These are phyloP conservation scores for Heterobasidion occidentale DNA, from an alignment of 1,284 basidiomycete species.

Conservation along the genomic window DNA sequence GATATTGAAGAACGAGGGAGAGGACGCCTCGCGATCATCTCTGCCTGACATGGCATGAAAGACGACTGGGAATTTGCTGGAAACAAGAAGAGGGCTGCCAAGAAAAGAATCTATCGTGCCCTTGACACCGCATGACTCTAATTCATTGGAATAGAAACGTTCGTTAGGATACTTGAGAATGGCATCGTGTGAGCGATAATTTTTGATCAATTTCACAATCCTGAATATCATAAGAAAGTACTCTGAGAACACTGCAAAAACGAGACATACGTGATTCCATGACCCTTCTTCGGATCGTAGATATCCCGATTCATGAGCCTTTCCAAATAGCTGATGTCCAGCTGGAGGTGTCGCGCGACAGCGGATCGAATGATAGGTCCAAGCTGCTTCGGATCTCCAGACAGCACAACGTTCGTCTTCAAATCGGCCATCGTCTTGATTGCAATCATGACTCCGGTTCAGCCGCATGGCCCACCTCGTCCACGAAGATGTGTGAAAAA, in stretches of 20 bases:
- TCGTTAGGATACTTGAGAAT: constrained; percentile 53
- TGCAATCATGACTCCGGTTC: constrained; percentile 51
- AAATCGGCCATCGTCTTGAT: constrained; percentile 37
- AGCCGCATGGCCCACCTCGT: constrained; percentile 58
- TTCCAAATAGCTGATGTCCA: constrained; percentile 41
- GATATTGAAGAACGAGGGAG: constrained; percentile 62
- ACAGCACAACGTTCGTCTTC: constrained; percentile 38
- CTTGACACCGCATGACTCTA: constrained; percentile 35
- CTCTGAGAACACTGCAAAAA: neutral
- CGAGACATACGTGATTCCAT: constrained; percentile 28
- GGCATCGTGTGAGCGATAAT: constrained; percentile 49
- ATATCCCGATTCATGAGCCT: constrained; percentile 40
- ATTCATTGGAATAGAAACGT: constrained; percentile 46
- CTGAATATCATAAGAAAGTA: constrained; percentile 23
- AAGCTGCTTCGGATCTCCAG: constrained; percentile 53
- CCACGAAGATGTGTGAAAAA: constrained; percentile 57
- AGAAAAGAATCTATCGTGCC: constrained; percentile 15
- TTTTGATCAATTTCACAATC: constrained; percentile 50
- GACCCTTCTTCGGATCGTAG: constrained; percentile 27
- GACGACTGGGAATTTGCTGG: constrained; percentile 44
- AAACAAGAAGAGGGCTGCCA: constrained; percentile 25
- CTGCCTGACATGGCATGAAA: constrained; percentile 56
- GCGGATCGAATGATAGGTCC: constrained; percentile 44
- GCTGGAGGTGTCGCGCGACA: constrained; percentile 35
- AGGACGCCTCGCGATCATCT: constrained; percentile 51